Base-by-base conservation (phyloP, 2,329 filamentous ascomycete species). In the Venturiaceae sp. region DNA sequence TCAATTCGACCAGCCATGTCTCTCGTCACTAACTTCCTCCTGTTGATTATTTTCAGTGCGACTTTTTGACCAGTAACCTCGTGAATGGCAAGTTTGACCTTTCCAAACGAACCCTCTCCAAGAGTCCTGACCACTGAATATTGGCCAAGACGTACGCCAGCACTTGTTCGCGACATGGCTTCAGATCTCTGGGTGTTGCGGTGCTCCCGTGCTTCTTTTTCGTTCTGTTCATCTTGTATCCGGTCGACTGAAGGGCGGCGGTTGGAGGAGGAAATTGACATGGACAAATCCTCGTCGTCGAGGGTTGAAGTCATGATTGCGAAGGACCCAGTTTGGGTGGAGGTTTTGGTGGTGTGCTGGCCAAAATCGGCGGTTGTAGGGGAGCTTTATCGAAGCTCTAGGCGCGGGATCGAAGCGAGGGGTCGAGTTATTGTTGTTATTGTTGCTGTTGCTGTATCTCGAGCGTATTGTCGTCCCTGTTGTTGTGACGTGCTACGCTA, bases 1-100 rank as follows among this genome's bases (percentile, higher is more conserved):
- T 99, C 94, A 63, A 99, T 95, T 61, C 94, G 84, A 61, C 94
- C 94, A 57, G 95, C 92, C 94, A 99, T 97, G 74, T 99, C 94
- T 68, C 92, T 83, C 65, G 92, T 97, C 66, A 96, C 90, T 68
- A 99, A 82, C 78, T 96, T 95, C 78, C 94, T 94, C 64, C 94
- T 84, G 44, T 91, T 89, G 68, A 99, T 99, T 69, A 97, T 96
- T 80, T 99, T 99, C 69, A 99, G 82, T 30, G 94, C 94, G 55
- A 99, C 94, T 76, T 96, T 90, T 73, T 97, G 92, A 63, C 89
- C 89, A 64, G 90, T 97, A 65, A 91, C 85, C 67, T 90, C 85
- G 71, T 99, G 94, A 44, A 92, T 88, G 23, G 94, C 94, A 66
- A 99, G 83, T 79, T 97, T 97, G 71, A 99, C 94, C 77, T 99